phyloP scores from a whole-genome alignment of 352 stramenopile genomes.

The Phytophthora pisi region DNA sequence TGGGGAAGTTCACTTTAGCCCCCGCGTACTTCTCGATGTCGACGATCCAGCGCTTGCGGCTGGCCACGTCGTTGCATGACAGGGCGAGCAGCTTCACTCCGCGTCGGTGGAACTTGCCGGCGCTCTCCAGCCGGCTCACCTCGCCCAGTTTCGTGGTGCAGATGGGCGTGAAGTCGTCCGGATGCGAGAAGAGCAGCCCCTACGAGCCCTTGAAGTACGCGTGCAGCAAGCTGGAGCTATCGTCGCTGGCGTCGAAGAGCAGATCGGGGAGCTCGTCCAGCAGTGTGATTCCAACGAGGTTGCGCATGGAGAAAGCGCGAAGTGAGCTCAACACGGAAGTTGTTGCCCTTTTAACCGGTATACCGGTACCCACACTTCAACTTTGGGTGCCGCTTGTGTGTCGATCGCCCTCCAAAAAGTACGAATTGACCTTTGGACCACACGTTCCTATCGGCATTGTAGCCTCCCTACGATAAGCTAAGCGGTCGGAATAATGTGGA shows the following conservation, averaged over 20 bases:
- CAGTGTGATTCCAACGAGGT: conserved; percentile 58
- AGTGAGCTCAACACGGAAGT: not conserved
- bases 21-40: conserved; percentile 87
- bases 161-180: conserved; percentile 93
- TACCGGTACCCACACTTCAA: not conserved
- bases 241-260: conserved; percentile 58
- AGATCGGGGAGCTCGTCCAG: conserved; percentile 71
- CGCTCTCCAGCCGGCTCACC: conserved; percentile 81
- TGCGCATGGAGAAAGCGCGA: conserved; percentile 10
- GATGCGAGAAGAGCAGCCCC: conserved; percentile 86
- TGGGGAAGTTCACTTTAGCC: conserved; percentile 85
- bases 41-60: conserved; percentile 77
- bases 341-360: not conserved
- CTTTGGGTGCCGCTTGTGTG: conserved; percentile 11
- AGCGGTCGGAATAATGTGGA: conserved; percentile 53
- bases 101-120: conserved; percentile 75
- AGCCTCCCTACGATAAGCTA: not conserved
- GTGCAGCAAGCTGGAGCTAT: conserved; percentile 56
- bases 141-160: conserved; percentile 94
- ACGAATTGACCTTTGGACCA: conserved; percentile 19
- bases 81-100: conserved; percentile 85
- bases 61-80: conserved; percentile 78
- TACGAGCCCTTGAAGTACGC: conserved; percentile 67
- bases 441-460: conserved; percentile 17
- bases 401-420: conserved; percentile 9